Conservation (phyloP, 352 stramenopile genomes). For the Pilasporangium apinafurcum region DNA sequence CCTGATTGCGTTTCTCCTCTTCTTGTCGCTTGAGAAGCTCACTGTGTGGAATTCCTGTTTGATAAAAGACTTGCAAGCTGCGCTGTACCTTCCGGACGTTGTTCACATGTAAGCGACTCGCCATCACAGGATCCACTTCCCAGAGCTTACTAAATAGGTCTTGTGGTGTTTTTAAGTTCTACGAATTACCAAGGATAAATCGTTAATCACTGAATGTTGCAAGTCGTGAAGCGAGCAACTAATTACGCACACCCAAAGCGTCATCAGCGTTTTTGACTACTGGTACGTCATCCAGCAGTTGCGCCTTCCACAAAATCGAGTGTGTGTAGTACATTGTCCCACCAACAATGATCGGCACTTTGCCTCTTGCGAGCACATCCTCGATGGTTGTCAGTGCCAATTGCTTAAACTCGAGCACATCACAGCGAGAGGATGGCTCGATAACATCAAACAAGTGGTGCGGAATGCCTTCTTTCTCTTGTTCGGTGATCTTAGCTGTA, state of each 20-base stretch:
- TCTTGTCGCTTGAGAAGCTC: constrained; percentile 58
- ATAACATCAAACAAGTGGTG: constrained; percentile 88
- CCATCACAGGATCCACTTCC: constrained; percentile 80
- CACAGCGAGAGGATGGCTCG: constrained; percentile 62
- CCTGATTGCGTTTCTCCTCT: constrained; percentile 25
- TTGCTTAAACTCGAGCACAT: constrained; percentile 82
- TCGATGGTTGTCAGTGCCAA: constrained; percentile 71
- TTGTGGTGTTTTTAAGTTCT: constrained; percentile 33
- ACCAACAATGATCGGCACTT: constrained; percentile 88
- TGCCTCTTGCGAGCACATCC: constrained; percentile 78
- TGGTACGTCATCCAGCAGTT: constrained; percentile 74
- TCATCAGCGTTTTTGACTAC: constrained; percentile 2
- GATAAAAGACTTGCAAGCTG: constrained; percentile 79
- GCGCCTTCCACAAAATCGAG: constrained; percentile 82
- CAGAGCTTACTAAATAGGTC: constrained; percentile 54
- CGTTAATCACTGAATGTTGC: too few relatives aligned
- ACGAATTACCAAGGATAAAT: too few relatives aligned
- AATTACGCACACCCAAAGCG: not conserved
- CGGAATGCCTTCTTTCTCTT: constrained; percentile 84
- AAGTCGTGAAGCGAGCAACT: too few relatives aligned
- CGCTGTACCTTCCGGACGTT: constrained; percentile 84
- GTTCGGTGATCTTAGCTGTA: constrained; percentile 81
- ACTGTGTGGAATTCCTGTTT: constrained; percentile 74
- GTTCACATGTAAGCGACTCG: constrained; percentile 72
- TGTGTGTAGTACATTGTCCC: constrained; percentile 93